phyloP scores from a whole-genome alignment of 108 stramenopile species.

The Chaetoceros tenuissimus region DNA sequence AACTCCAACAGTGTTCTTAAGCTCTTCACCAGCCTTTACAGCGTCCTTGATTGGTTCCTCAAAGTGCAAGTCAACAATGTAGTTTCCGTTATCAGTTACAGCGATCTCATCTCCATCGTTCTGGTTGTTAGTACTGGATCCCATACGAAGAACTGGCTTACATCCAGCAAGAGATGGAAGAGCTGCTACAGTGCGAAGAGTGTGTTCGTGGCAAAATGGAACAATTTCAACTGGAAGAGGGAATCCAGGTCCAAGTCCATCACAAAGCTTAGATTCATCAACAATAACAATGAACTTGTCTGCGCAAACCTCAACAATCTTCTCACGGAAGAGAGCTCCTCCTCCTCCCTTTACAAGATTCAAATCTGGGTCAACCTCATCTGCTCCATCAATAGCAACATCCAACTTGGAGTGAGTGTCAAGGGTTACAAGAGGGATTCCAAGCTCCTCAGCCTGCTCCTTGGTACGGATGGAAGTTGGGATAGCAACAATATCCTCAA shows the following conservation, averaged over 20 bases:
- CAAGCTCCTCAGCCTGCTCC: slow-evolving; percentile 88
- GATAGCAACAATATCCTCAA: slow-evolving; percentile 93
- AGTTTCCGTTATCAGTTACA: slow-evolving; percentile 97
- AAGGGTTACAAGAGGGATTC: slow-evolving; percentile 92
- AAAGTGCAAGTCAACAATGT: slow-evolving; percentile 98
- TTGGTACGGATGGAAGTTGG: slow-evolving; percentile 96
- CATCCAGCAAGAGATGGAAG: slow-evolving; percentile 84
- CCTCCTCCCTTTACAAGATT: slow-evolving; percentile 98
- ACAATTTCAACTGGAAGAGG: slow-evolving; percentile 94
- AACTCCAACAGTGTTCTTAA: slow-evolving; percentile 93
- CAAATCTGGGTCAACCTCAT: slow-evolving; percentile 92
- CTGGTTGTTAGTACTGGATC: slow-evolving; percentile 68
- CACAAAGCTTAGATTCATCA: slow-evolving; percentile 93
- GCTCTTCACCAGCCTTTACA: slow-evolving; percentile 62
- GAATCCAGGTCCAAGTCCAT: slow-evolving; percentile 91
- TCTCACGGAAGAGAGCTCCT: slow-evolving; percentile 92
- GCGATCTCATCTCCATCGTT: slow-evolving; percentile 92
- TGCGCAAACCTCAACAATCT: slow-evolving; percentile 89
- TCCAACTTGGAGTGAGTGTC: slow-evolving; percentile 93
- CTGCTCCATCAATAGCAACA: slow-evolving; percentile 98
- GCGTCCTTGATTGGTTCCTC: slow-evolving; percentile 87
- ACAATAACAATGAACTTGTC: slow-evolving; percentile 88
- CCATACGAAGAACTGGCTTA: slow-evolving; percentile 86
- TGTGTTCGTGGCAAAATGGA: slow-evolving; percentile 96
- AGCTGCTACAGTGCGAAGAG: slow-evolving; percentile 74